Evolutionary conservation across 1,284 basidiomycete genomes (phyloP), one percentile per base, ranked within the genome.

Genomic region (Phellopilus nigrolimitatus): DNA sequence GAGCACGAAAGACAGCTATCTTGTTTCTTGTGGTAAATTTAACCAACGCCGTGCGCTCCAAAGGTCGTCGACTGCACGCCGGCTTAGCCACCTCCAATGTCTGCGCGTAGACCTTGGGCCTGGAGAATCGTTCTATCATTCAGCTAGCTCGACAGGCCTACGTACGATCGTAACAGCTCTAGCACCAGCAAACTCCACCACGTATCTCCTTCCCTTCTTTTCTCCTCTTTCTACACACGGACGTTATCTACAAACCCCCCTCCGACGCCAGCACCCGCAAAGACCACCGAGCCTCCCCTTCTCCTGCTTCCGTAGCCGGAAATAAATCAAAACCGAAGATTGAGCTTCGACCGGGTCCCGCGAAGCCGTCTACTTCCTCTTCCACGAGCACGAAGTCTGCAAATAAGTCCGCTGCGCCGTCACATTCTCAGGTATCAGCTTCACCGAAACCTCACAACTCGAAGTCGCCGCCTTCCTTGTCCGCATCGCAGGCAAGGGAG

Each of bases 341-440:
- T 38, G 80, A 84, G 53, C 68, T 86, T 9, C 73, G 76, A 34
- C 85, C 84, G 1, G 80, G 69, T 4, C 84, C 84, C 24, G 68
- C 85, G 56, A 86, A 83, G 57, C 72, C 72, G 1, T 67, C 67
- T 48, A 48, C 64, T 4, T 57, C 56, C 25, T 27, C 62, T n/a
- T n/a, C n/a, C 37, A 59, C 66, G 50, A 31, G 55, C 36, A 5
- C 47, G 9, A 25, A 59, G 36, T n/a, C 45, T 41, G 3, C 57
- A 47, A 24, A 41, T 53, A 40, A 28, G 43, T n/a, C 38, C 57
- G 9, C 49, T 44, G 9, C 42, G 13, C 51, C 51, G 28, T 36
- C 47, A 3, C 36, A 39, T 48, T 53, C 61, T 51, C 60, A 57
- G 13, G 33, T 50, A 28, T 19, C 25, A 22, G 9, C 36, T 1